Evolutionary conservation across 2,329 filamentous ascomycete species (phyloP).

Genomic region (Rhinocladiella mackenziei): DNA sequence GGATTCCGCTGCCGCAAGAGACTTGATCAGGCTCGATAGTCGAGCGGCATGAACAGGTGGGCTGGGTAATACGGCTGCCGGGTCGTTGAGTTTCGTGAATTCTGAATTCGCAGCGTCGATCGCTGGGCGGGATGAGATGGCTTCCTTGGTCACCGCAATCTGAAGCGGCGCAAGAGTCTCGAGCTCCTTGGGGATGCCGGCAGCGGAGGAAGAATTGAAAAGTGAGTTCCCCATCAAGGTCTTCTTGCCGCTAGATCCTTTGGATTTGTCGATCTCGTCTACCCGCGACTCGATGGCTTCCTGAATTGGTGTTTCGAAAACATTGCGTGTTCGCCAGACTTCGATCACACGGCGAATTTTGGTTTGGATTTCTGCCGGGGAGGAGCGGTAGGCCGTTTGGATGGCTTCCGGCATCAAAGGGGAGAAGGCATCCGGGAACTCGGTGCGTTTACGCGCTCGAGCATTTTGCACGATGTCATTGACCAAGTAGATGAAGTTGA

Average conservation of each 20-base stretch:
- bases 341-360: conserved; percentile 88
- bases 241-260: conserved; percentile 45
- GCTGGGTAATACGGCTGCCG: conserved; percentile 64
- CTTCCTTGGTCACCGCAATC: conserved; percentile 68
- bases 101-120: conserved; percentile 71
- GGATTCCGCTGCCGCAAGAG: conserved; percentile 79
- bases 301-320: conserved; percentile 79
- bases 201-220: conserved; percentile 56
- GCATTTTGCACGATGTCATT: conserved; percentile 98
- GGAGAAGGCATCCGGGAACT: conserved; percentile 88
- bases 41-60: conserved; percentile 89
- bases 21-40: conserved; percentile 83
- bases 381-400: conserved; percentile 83
- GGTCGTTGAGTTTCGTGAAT: conserved; percentile 76
- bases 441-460: conserved; percentile 84
- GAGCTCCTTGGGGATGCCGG: conserved; percentile 68
- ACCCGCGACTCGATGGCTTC: conserved; percentile 74
- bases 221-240: conserved; percentile 64
- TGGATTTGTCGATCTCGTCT: conserved; percentile 61
- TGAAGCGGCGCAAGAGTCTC: conserved; percentile 70
- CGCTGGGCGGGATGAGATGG: conserved; percentile 62
- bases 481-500: conserved; percentile 90
- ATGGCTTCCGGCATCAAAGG: conserved; percentile 90
- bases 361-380: conserved; percentile 76
- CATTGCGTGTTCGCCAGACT: conserved; percentile 82